Evolutionary conservation across 352 stramenopile genomes (phyloP), one percentile per base, ranked within the genome.

Genomic region (Globisporangium nagaii): DNA sequence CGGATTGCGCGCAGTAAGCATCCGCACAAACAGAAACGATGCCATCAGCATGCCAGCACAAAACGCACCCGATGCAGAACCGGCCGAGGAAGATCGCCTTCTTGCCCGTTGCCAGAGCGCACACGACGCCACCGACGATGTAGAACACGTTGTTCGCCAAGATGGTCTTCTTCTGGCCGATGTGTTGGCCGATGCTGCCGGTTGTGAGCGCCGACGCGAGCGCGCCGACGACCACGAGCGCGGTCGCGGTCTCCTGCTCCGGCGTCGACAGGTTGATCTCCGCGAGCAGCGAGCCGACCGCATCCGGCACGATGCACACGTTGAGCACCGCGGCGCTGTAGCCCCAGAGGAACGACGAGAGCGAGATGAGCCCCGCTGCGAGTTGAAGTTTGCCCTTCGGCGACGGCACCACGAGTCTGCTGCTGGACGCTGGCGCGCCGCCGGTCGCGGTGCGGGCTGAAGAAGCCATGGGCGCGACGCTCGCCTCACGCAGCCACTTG

Each of bases 321-420:
- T 93, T 93, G 10, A 93, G 67, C 30, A 87, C 82, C 5, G 73
- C 62, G 27, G 75, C 65, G 28, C 73, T 69, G 47, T 88, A 90
- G 24, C 82, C 82, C 77, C 82, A 93, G 48, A 93, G 73, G 45
- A 93, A 90, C 31, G 79, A 90, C 9, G 79, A 89, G 37, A 93
- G 65, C 34, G 79, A 71, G 41, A 93, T 68, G 31, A 93, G 53
- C 61, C 65, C 73, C 15, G 81, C 79, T 3, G 81, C 61, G 7
- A 89, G 62, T 24, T 71, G 63, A 17, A 90, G 62, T n/a, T 42
- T 49, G 15, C 54, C 44, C 11, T 53, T 30, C 15, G 35, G 20
- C 15, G 35, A 30, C 8, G 41, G 11, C 3, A 22, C 43, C 8
- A 30, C 15, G 4, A 17, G 0, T 0, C 34, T 25, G 15, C n/a